phyloP scores from a whole-genome alignment of 352 stramenopile species.

The Phytophthora palmivora region DNA sequence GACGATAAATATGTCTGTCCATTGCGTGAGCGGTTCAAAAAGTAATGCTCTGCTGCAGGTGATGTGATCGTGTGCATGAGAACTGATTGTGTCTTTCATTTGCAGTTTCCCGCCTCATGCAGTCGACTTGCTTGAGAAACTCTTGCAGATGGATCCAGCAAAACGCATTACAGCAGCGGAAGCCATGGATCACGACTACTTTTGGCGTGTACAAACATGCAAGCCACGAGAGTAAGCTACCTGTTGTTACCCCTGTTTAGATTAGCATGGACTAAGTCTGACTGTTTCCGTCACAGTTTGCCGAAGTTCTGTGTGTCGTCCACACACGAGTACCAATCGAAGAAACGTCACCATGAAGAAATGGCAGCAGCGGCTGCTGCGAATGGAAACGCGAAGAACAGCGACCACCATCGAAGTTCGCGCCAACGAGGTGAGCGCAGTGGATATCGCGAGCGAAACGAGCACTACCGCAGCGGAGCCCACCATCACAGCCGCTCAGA shows the following conservation, averaged over 20 bases:
- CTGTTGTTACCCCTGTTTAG: neutral
- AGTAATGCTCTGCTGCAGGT: constrained; percentile 44
- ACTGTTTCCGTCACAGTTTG: constrained; percentile 47
- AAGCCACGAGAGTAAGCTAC: constrained; percentile 80
- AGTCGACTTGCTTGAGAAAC: constrained; percentile 93
- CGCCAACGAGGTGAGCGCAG: constrained; percentile 40
- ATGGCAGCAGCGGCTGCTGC: constrained; percentile 49
- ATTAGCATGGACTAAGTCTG: constrained; percentile 8
- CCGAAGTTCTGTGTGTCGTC: constrained; percentile 88
- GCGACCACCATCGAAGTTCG: constrained; percentile 38
- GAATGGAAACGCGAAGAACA: constrained; percentile 31
- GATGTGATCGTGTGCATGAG: neutral
- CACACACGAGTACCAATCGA: constrained; percentile 88
- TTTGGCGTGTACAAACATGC: constrained; percentile 90
- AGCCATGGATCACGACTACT: constrained; percentile 97
- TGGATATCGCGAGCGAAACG: constrained; percentile 38
- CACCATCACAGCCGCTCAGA: constrained; percentile 41
- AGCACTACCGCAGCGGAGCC: constrained; percentile 40
- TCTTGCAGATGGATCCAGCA: constrained; percentile 95
- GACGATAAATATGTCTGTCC: constrained; percentile 83
- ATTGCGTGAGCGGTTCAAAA: constrained; percentile 81
- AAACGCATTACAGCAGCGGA: constrained; percentile 94
- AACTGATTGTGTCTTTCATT: constrained; percentile 1
- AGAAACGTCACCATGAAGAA: constrained; percentile 86
- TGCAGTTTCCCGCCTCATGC: constrained; percentile 77